phyloP scores from a whole-genome alignment of 2,329 filamentous ascomycete species.

The Blastomyces percursus region DNA sequence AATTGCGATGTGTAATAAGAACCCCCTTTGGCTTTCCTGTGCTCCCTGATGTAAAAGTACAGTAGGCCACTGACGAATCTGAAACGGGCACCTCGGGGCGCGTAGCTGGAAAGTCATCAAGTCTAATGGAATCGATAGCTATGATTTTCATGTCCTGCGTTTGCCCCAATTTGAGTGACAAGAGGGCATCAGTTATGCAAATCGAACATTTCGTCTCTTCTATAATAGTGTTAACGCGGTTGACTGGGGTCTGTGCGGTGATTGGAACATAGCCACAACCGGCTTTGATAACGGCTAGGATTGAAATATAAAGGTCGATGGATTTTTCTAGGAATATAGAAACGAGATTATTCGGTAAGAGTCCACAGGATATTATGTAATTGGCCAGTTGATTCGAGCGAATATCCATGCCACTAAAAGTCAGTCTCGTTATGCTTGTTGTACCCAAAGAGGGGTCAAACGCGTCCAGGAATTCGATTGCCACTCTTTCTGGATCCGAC shows the following conservation, averaged over 20 bases:
- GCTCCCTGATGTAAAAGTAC: slow-evolving; percentile 74
- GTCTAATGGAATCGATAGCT: neutral
- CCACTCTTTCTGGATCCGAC: slow-evolving; percentile 43
- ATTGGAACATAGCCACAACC: slow-evolving; percentile 74
- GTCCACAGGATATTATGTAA: slow-evolving; percentile 40
- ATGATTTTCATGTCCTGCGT: neutral
- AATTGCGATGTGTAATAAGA: slow-evolving; percentile 62
- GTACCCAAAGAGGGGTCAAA: slow-evolving; percentile 29
- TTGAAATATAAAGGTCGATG: slow-evolving; percentile 56
- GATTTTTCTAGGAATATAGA: slow-evolving; percentile 71
- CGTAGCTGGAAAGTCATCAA: slow-evolving; percentile 1
- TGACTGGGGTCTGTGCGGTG: slow-evolving; percentile 56
- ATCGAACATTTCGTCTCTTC: slow-evolving; percentile 45
- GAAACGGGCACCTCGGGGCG: slow-evolving; percentile 4
- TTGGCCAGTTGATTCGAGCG: slow-evolving; percentile 54
- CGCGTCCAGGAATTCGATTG: slow-evolving; percentile 52
- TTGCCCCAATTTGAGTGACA: slow-evolving; percentile 4
- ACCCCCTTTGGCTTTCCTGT: slow-evolving; percentile 74
- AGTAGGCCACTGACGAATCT: slow-evolving; percentile 53
- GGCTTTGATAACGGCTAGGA: slow-evolving; percentile 62
- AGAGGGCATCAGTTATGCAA: slow-evolving; percentile 30
- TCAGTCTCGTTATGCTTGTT: slow-evolving; percentile 37
- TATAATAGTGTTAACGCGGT: slow-evolving; percentile 53
- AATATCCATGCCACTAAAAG: slow-evolving; percentile 55
- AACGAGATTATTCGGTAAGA: slow-evolving; percentile 48